A percentile compares a stretch with the other conserved stretches of the same genome.
phyloP scores from a whole-genome alignment of 1,139 yeast species.

The Nakaseomyces kungkrabaensis region DNA sequence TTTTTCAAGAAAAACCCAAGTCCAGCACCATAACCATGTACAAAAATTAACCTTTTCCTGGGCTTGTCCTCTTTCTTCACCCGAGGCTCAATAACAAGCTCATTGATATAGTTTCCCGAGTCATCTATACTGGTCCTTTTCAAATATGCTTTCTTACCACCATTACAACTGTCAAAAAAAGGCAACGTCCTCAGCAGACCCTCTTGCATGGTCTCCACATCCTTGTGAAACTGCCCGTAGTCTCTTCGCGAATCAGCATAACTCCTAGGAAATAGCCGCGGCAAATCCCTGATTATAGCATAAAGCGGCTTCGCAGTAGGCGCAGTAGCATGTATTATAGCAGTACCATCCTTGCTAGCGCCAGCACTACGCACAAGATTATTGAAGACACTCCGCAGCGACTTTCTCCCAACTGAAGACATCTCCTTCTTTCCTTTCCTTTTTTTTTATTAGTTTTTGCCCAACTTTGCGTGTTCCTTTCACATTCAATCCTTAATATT shows the following conservation, averaged over 20 bases:
- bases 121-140: conserved; percentile 35
- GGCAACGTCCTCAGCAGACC: conserved; percentile 38
- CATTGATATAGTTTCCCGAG: conserved; percentile 45
- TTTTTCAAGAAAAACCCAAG: conserved; percentile 61
- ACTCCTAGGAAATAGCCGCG: conserved; percentile 50
- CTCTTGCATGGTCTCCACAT: conserved; percentile 36
- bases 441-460: background rate
- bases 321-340: conserved; percentile 9
- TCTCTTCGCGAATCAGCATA: conserved; percentile 44
- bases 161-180: conserved; percentile 26
- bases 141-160: conserved; percentile 27
- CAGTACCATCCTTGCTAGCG: background rate
- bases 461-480: no score
- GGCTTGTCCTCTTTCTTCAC: background rate
- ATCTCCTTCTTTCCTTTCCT: background rate
- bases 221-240: conserved; percentile 27
- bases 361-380: background rate
- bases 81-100: conserved; percentile 48
- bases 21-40: conserved; percentile 78
- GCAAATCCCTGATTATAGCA: conserved; percentile 19
- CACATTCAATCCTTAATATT: no score
- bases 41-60: conserved; percentile 44
- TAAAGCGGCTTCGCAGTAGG: conserved; percentile 25
- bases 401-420: background rate
- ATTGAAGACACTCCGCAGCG: background rate